phyloP scores from a whole-genome alignment of 2,329 filamentous ascomycete genomes.

The Colletotrichum incanum region DNA sequence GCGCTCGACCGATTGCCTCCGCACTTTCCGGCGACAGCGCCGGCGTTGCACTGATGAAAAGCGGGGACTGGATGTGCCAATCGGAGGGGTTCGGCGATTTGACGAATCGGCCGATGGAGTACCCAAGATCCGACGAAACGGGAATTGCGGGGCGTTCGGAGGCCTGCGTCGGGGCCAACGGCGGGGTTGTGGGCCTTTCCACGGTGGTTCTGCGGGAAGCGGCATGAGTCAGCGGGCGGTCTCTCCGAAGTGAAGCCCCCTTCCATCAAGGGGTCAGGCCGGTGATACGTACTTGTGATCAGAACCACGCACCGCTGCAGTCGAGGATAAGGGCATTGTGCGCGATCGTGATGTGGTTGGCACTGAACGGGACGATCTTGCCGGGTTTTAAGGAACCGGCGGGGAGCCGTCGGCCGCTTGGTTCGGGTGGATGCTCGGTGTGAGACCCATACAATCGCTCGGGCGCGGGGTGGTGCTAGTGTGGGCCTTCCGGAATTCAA shows the following conservation, averaged over 20 bases:
- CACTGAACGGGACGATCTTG: background rate
- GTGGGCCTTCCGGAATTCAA: background rate
- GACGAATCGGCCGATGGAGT: slow-evolving; percentile 26
- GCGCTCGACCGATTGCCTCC: background rate
- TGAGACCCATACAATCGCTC: slow-evolving; percentile 4
- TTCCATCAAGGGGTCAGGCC: background rate
- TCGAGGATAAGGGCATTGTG: slow-evolving; percentile 33
- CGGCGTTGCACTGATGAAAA: background rate
- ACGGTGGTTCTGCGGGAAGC: background rate
- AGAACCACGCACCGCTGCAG: slow-evolving; percentile 8
- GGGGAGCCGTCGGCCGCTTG: background rate
- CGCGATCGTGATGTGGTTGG: background rate
- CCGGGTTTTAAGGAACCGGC: background rate
- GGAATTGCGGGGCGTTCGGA: slow-evolving; percentile 33
- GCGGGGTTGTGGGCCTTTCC: slow-evolving; percentile 10
- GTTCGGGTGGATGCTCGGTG: background rate
- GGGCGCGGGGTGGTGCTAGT: background rate
- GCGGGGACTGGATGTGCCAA: background rate
- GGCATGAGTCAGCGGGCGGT: background rate
- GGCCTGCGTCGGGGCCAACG: background rate
- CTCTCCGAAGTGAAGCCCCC: background rate
- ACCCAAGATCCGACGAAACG: slow-evolving; percentile 16
- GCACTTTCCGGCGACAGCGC: background rate
- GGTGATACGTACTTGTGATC: slow-evolving; percentile 6
- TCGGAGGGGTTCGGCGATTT: slow-evolving; percentile 10